Evolutionary conservation across 73 alveolate species (phyloP), one percentile per base, ranked within the genome.

Genomic region (Paramecium octaurelia): DNA sequence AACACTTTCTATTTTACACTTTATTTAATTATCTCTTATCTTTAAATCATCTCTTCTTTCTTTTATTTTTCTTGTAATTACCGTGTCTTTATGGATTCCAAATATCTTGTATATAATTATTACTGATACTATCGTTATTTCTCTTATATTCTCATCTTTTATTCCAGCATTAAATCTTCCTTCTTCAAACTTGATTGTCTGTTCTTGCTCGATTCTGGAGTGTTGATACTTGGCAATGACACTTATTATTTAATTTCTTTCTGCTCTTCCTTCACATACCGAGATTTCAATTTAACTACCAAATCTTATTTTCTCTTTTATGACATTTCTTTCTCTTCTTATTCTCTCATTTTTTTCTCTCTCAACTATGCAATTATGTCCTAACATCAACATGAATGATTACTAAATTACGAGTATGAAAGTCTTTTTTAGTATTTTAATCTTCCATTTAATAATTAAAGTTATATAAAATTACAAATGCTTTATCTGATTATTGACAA

Each of bases 281-380:
- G 94, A 43, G 86, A 70, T 44, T 83, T 50, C 44, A 89, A 71
- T 89, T 89, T 89, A 14, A 59, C 84, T 71, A 59, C 92, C 54
- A 77, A 59, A 20, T 70, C 88, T 44, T 71, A 50, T 89, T 70
- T 70, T 44, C 75, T 69, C 38, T 43, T 70, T 21, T 40, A 58
- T 21, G 71, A 29, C 1, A 34, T 29, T 29, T 89, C 94, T 89
- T 89, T 89, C 43, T 68, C 91, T 89, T 89, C 94, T 46, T 89
- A 24, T 73, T 89, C 94, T 71, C 75, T 69, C 54, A 70, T 29
- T 68, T 89, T 89, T 27, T 89, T 89, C 40, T 89, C 94, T 58
- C 80, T 29, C 40, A 89, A 50, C 20, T 89, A 70, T 44, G 80
- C 75, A 40, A 89, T 89, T 1, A 70, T 70, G 23, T 89, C 94